A percentile compares a stretch with the other conserved stretches of the same genome.
Conservation (phyloP, 768 basidiomycete genomes). For the Podaxis pistillaris region DNA sequence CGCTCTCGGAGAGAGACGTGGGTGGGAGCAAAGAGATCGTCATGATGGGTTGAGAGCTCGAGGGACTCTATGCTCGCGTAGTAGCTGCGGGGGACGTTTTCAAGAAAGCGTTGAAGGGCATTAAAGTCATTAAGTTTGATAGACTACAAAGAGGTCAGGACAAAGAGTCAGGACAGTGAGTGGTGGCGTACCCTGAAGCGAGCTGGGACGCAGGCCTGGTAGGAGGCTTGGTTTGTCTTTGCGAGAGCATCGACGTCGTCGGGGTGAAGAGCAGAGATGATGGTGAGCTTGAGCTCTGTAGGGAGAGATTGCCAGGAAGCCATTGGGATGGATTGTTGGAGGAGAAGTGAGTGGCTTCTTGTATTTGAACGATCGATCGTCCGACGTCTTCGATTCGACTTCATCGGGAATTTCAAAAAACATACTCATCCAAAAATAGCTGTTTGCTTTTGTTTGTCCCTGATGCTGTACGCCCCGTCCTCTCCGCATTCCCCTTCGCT, state of each 20-base stretch:
- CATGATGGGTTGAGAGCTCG: slow-evolving; percentile 38
- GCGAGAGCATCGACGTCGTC: slow-evolving; percentile 48
- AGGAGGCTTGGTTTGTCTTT: slow-evolving; percentile 45
- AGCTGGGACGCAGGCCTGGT: slow-evolving; percentile 53
- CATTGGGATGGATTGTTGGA: slow-evolving; percentile 17
- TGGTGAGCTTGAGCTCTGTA: slow-evolving; percentile 59
- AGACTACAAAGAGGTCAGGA: slow-evolving; percentile 32
- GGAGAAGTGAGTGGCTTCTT: slow-evolving; percentile 1
- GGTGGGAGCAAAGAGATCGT: slow-evolving; percentile 16
- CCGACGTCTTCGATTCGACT: slow-evolving; percentile 36
- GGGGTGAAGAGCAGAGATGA: slow-evolving; percentile 49
- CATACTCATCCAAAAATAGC: slow-evolving; percentile 11
- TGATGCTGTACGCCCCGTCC: slow-evolving; percentile 16
- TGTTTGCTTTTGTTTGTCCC: slow-evolving; percentile 18
- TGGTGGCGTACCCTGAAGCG: slow-evolving; percentile 51
- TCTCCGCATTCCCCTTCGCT: slow-evolving; percentile 10
- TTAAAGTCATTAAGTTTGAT: slow-evolving; percentile 47
- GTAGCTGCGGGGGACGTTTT: slow-evolving; percentile 56
- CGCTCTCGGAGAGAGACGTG: slow-evolving; percentile 27
- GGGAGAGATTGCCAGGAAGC: slow-evolving; percentile 58
- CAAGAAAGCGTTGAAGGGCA: slow-evolving; percentile 51
- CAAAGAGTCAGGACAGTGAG: background rate
- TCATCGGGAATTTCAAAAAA: slow-evolving; percentile 28
- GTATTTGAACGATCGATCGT: slow-evolving; percentile 17
- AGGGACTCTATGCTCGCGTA: slow-evolving; percentile 52